A percentile compares a stretch with the other conserved stretches of the same genome.
These are phyloP conservation scores for Mollisiaceae sp. DNA, from an alignment of 2,329 filamentous ascomycete species.

Conservation along the genomic window DNA sequence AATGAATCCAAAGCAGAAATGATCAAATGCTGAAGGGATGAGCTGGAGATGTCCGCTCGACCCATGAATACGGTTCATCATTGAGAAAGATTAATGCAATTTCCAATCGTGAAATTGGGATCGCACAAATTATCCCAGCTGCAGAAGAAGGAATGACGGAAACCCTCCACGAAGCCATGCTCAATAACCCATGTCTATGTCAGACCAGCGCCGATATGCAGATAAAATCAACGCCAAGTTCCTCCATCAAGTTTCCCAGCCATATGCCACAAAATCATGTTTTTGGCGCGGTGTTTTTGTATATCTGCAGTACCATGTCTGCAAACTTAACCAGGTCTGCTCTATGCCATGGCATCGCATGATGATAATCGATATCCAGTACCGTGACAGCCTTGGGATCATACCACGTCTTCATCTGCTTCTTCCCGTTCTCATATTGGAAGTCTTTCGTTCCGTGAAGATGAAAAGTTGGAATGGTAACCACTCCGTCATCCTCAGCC, in stretches of 20 bases:
- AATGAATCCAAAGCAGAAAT: background rate
- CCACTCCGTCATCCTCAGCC: constrained; percentile 20
- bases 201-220: background rate
- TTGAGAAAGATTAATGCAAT: constrained; percentile 10
- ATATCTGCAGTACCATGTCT: constrained; percentile 22
- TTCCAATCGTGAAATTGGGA: constrained; percentile 10
- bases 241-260: background rate
- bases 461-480: constrained; percentile 31
- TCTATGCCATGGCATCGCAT: constrained; percentile 36
- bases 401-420: constrained; percentile 27
- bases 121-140: constrained; percentile 12
- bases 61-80: constrained; percentile 6
- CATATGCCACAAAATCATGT: background rate
- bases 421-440: constrained; percentile 29
- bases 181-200: background rate
- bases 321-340: constrained; percentile 29
- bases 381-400: constrained; percentile 23
- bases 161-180: background rate
- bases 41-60: constrained; percentile 1
- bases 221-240: background rate
- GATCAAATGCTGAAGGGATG: constrained; percentile 4
- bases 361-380: constrained; percentile 36
- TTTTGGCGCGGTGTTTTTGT: constrained; percentile 35
- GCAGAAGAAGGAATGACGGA: background rate
- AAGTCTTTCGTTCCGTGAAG: constrained; percentile 32